phyloP scores from a whole-genome alignment of 2,329 filamentous ascomycete genomes.

The Talaromyces sp. region DNA sequence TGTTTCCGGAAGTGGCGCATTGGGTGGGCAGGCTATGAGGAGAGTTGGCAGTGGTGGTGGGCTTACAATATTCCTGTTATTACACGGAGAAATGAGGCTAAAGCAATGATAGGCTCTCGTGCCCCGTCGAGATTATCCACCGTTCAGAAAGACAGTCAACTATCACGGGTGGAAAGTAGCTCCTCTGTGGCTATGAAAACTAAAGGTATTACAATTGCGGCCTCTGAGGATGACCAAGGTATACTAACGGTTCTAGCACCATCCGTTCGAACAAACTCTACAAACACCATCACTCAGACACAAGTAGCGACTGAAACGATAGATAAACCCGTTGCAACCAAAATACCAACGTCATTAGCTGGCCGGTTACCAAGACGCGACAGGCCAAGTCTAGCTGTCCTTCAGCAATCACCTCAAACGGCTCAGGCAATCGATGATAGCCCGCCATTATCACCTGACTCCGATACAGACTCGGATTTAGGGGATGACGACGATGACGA shows the following conservation, averaged over 20 bases:
- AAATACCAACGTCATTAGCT: slow-evolving; percentile 19
- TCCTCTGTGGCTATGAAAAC: slow-evolving; percentile 14
- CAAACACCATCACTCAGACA: slow-evolving; percentile 28
- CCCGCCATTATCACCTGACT: slow-evolving; percentile 27
- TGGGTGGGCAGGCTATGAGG: slow-evolving; percentile 33
- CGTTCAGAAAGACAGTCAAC: slow-evolving; percentile 29
- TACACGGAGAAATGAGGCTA: neutral
- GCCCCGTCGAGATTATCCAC: slow-evolving; percentile 35
- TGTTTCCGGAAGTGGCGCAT: slow-evolving; percentile 37
- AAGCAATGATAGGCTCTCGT: slow-evolving; percentile 29
- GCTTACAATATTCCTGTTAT: neutral
- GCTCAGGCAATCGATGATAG: slow-evolving; percentile 32
- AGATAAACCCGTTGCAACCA: slow-evolving; percentile 22
- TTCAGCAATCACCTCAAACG: slow-evolving; percentile 28
- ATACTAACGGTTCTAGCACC: slow-evolving; percentile 9
- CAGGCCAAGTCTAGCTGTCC: slow-evolving; percentile 18
- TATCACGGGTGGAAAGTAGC: slow-evolving; percentile 24
- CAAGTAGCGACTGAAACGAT: slow-evolving; percentile 23
- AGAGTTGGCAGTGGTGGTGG: slow-evolving; percentile 30
- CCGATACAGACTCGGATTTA: slow-evolving; percentile 29
- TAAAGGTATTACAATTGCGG: slow-evolving; percentile 13
- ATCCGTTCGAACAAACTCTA: slow-evolving; percentile 26
- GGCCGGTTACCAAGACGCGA: slow-evolving; percentile 25
- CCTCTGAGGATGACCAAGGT: neutral
- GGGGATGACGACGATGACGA: slow-evolving; percentile 16